Conservation (phyloP, 2,329 filamentous ascomycete species). For the Rutstroemia sp. region DNA sequence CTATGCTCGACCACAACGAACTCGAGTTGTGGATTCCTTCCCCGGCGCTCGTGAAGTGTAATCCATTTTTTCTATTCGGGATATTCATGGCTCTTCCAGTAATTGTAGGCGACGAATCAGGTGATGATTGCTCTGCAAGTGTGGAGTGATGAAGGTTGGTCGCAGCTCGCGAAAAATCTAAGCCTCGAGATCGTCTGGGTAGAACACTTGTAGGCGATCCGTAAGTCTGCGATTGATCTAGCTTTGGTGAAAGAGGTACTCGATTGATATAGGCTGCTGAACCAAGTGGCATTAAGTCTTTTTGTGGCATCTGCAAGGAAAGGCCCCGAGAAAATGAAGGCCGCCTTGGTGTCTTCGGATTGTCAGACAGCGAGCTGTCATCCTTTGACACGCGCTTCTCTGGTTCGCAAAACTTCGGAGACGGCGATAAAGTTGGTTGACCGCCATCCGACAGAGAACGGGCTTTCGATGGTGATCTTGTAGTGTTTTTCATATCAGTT, state of each 20-base stretch:
- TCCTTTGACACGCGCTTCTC: slow-evolving; percentile 28
- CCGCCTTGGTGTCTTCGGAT: slow-evolving; percentile 66
- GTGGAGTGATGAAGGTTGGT: slow-evolving; percentile 95
- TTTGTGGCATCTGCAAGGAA: slow-evolving; percentile 61
- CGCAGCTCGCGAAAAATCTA: slow-evolving; percentile 89
- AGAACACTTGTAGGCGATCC: slow-evolving; percentile 82
- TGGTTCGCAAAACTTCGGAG: slow-evolving; percentile 29
- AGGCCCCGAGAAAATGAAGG: slow-evolving; percentile 59
- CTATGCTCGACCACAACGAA: slow-evolving; percentile 64
- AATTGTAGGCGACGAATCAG: slow-evolving; percentile 84
- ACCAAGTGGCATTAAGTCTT: slow-evolving; percentile 35
- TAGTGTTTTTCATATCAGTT: slow-evolving; percentile 2
- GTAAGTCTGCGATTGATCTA: slow-evolving; percentile 78
- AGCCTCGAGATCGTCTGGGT: slow-evolving; percentile 77
- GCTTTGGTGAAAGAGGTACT: slow-evolving; percentile 72
- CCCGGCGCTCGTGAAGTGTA: slow-evolving; percentile 41
- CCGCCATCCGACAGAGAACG: slow-evolving; percentile 27
- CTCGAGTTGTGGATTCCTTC: slow-evolving; percentile 58
- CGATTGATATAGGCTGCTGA: slow-evolving; percentile 47
- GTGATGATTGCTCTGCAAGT: slow-evolving; percentile 78
- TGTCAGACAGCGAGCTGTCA: slow-evolving; percentile 29
- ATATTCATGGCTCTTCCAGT: slow-evolving; percentile 63
- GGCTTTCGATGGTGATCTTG: slow-evolving; percentile 27
- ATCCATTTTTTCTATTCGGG: slow-evolving; percentile 41
- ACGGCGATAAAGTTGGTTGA: slow-evolving; percentile 24